Percentiles rank a stretch among this genome's conserved stretches.
Evolutionary conservation across 2,329 filamentous ascomycete species (phyloP).

Genomic region (Mycosphaerella sp.): DNA sequence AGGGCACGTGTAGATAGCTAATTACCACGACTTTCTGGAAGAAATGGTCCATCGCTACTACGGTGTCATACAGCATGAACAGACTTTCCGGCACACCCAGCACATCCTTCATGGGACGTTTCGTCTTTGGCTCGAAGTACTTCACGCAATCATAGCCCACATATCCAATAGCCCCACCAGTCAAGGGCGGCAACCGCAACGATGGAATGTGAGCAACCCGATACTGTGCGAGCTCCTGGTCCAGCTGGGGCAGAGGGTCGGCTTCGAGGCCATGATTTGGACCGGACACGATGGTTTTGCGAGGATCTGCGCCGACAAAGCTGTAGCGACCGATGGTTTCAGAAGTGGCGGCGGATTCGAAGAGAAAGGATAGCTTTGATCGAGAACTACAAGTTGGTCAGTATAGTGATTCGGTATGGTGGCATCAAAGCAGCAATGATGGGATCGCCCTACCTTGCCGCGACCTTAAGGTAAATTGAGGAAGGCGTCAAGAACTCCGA

Average conservation of each 20-base stretch:
- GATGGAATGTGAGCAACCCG: constrained; percentile 78
- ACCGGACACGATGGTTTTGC: constrained; percentile 79
- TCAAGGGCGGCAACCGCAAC: constrained; percentile 75
- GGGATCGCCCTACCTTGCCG: constrained; percentile 54
- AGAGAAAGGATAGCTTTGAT: constrained; percentile 82
- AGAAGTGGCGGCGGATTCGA: constrained; percentile 86
- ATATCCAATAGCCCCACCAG: constrained; percentile 90
- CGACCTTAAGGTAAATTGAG: constrained; percentile 89
- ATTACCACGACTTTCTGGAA: constrained; percentile 89
- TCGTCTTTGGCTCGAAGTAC: constrained; percentile 98
- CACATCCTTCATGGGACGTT: constrained; percentile 73
- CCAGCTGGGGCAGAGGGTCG: constrained; percentile 77
- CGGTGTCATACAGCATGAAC: constrained; percentile 95
- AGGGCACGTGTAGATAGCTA: constrained; percentile 70
- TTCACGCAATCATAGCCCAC: constrained; percentile 96
- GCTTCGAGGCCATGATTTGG: constrained; percentile 75
- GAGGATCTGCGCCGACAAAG: constrained; percentile 77
- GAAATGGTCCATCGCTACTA: constrained; percentile 92
- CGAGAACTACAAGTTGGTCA: constrained; percentile 41
- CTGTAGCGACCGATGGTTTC: constrained; percentile 93
- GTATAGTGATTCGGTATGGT: neutral
- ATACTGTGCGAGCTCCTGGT: constrained; percentile 71
- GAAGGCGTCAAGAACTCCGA: constrained; percentile 92
- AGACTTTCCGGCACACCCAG: constrained; percentile 85
- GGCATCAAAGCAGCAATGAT: neutral